These are phyloP conservation scores for Dioscorea alata DNA, from an alignment of 106 monocot species.

Conservation along the genomic window DNA sequence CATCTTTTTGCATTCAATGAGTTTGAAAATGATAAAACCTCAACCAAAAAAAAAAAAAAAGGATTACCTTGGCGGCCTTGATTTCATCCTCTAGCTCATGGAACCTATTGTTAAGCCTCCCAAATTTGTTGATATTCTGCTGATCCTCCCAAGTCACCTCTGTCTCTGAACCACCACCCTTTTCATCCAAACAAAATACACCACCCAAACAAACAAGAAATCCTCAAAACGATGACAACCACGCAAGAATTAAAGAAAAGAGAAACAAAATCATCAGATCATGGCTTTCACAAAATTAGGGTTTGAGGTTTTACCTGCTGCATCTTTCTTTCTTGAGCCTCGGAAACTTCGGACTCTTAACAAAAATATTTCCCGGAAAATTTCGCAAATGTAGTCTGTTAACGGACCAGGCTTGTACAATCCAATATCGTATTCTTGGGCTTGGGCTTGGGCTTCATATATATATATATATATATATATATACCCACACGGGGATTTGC, in stretches of 20 bases:
- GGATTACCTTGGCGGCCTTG: conserved; percentile 68
- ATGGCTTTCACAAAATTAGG: neutral
- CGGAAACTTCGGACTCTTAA: too few species aligned
- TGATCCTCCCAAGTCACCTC: conserved; percentile 98
- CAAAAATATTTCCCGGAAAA: too few species aligned
- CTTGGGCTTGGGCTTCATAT: too few species aligned
- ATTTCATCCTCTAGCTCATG: conserved; percentile 95
- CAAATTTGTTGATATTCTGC: conserved; percentile 90
- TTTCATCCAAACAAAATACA: neutral
- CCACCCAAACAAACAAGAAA: neutral
- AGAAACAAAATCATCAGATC: too few species aligned
- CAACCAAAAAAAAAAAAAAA: neutral
- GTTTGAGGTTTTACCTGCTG: neutral
- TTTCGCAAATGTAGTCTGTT: too few species aligned
- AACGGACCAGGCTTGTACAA: too few species aligned
- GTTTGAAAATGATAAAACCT: too few species aligned
- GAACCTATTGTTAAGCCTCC: conserved; percentile 83
- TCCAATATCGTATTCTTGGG: too few species aligned
- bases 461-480: too few species aligned
- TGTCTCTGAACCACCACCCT: conserved; percentile 60
- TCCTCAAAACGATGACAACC: neutral
- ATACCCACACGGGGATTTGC: too few species aligned
- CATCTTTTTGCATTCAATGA: too few species aligned
- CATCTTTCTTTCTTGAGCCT: neutral
- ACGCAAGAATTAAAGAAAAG: neutral